Evolutionary conservation across 768 basidiomycete species (phyloP).

Genomic region (Rhodotorula sphaerocarpa): DNA sequence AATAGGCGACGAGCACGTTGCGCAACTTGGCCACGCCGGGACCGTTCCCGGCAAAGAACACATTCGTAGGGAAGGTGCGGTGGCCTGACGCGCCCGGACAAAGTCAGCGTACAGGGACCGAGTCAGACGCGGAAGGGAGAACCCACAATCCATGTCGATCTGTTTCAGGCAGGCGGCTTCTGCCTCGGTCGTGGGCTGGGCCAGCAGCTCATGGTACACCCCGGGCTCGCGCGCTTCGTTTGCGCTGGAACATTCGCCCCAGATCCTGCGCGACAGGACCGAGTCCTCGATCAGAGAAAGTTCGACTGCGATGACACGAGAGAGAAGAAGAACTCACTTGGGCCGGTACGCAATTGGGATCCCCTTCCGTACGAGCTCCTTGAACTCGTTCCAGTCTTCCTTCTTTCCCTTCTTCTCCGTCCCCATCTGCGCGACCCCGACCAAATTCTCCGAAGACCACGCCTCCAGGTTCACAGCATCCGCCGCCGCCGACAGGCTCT

Average conservation of each 20-base stretch:
- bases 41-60: slow-evolving; percentile 96
- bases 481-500: neutral
- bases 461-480: slow-evolving; percentile 54
- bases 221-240: slow-evolving; percentile 88
- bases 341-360: slow-evolving; percentile 81
- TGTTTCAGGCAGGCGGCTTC: slow-evolving; percentile 50
- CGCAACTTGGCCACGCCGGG: slow-evolving; percentile 86
- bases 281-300: no score
- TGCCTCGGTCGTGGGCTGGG: slow-evolving; percentile 42
- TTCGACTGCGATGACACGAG: neutral
- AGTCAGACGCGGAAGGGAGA: no score
- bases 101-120: no score
- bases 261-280: slow-evolving; percentile 43
- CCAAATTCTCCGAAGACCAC: slow-evolving; percentile 67
- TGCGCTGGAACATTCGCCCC: slow-evolving; percentile 88
- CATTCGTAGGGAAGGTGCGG: slow-evolving; percentile 41
- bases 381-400: slow-evolving; percentile 71
- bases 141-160: slow-evolving; percentile 75
- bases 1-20: slow-evolving; percentile 82
- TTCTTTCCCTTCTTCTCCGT: slow-evolving; percentile 53
- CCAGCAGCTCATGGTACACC: slow-evolving; percentile 73
- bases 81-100: slow-evolving; percentile 38
- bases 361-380: slow-evolving; percentile 68
- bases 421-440: slow-evolving; percentile 85
- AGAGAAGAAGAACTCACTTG: slow-evolving; percentile 47